phyloP scores from a whole-genome alignment of 345 rosid species.

The Brassica napus region DNA sequence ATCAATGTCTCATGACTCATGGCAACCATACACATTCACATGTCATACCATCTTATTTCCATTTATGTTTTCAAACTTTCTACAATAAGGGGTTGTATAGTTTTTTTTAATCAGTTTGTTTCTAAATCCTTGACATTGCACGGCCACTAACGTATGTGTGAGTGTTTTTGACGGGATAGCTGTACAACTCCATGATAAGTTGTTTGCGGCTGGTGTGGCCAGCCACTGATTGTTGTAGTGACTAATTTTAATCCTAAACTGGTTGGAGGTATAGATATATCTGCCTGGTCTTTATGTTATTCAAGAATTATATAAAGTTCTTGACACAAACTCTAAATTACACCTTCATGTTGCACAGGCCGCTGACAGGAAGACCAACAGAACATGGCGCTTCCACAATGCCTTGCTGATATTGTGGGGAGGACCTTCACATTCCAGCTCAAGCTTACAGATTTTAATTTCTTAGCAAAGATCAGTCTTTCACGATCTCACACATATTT shows the following conservation, averaged over 20 bases:
- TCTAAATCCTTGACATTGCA: background rate
- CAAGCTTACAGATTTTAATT: background rate
- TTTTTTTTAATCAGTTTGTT: too few species aligned
- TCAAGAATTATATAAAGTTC: too few species aligned
- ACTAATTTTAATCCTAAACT: too few species aligned
- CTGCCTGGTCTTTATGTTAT: background rate
- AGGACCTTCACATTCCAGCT: background rate
- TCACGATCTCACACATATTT: background rate
- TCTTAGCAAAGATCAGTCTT: background rate
- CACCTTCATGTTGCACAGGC: background rate
- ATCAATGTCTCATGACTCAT: too few species aligned
- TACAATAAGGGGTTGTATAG: background rate
- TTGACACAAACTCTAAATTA: background rate
- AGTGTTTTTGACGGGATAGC: too few species aligned
- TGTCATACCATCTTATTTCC: background rate
- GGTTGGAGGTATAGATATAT: too few species aligned
- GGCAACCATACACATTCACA: background rate
- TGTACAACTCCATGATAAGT: too few species aligned
- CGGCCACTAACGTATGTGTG: background rate
- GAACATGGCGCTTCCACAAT: background rate
- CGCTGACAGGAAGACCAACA: background rate
- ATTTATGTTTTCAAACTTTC: background rate
- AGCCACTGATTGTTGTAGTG: too few species aligned
- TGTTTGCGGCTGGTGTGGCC: too few species aligned
- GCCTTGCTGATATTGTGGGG: background rate